Conservation (phyloP, 805 yeast genomes). For the Yarrowia bubula region DNA sequence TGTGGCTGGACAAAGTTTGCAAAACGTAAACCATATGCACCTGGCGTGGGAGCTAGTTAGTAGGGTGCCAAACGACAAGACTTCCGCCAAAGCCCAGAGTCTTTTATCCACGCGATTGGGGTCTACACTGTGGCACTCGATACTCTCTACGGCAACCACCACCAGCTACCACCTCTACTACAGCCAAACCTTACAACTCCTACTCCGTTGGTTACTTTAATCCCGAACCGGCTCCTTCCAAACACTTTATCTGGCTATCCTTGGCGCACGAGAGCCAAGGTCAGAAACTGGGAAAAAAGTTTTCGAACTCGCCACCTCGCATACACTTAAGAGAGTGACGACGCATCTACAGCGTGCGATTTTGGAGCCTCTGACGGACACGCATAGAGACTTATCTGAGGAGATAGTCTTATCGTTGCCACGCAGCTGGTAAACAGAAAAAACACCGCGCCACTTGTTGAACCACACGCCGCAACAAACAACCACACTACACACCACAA, state of each 20-base stretch:
- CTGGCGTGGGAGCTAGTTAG: constrained; percentile 18
- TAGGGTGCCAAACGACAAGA: constrained; percentile 19
- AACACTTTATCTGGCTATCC: constrained; percentile 14
- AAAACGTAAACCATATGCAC: constrained; percentile 10
- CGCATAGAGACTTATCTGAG: constrained; percentile 17
- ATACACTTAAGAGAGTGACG: constrained; percentile 21
- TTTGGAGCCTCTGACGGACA: constrained; percentile 17
- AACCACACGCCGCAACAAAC: not conserved
- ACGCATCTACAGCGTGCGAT: constrained; percentile 22
- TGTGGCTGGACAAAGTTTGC: constrained; percentile 24
- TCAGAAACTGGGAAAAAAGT: not conserved
- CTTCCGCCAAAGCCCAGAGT: constrained; percentile 2
- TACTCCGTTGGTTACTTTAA: not conserved
- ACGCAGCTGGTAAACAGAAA: constrained; percentile 3
- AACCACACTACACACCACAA: not conserved
- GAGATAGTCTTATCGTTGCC: constrained; percentile 23
- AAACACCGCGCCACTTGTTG: not conserved
- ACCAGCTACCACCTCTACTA: too few relatives aligned
- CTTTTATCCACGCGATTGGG: not conserved
- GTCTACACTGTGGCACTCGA: not conserved
- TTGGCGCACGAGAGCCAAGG: constrained; percentile 19
- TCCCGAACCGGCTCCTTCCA: constrained; percentile 17
- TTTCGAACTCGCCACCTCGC: constrained; percentile 26
- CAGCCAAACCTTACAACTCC: not conserved
- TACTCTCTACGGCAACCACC: not conserved